Evolutionary conservation across 2,329 filamentous ascomycete species (phyloP).

Genomic region (Fonsecaea nubica): DNA sequence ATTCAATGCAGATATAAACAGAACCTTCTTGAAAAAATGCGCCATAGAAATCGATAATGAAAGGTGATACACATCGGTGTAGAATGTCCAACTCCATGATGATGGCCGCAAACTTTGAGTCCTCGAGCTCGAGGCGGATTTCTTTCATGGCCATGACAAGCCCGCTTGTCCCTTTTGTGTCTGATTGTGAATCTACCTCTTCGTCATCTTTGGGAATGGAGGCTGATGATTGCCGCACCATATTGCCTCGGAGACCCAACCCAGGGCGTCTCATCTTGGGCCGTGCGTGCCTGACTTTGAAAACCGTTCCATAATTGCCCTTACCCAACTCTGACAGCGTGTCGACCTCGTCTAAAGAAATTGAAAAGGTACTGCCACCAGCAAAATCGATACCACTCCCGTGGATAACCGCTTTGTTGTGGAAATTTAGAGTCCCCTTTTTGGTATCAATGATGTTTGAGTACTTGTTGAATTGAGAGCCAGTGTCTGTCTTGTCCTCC

Average conservation of each 20-base stretch:
- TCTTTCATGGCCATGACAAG: constrained; percentile 99
- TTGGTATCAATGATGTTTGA: constrained; percentile 88
- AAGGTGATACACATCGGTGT: constrained; percentile 91
- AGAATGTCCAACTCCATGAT: constrained; percentile 97
- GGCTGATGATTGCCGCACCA: constrained; percentile 48
- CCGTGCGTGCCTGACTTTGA: constrained; percentile 89
- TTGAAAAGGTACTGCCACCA: constrained; percentile 86
- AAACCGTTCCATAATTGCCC: constrained; percentile 97
- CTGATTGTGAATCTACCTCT: constrained; percentile 43
- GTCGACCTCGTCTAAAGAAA: constrained; percentile 94
- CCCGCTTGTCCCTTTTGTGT: constrained; percentile 62
- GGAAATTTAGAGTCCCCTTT: constrained; percentile 88
- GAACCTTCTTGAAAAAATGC: constrained; percentile 99
- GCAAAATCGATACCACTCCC: constrained; percentile 90
- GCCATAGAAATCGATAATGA: constrained; percentile 98
- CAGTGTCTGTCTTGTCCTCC: constrained; percentile 40
- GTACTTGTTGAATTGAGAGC: constrained; percentile 69
- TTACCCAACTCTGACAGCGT: constrained; percentile 93
- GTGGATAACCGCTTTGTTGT: constrained; percentile 88
- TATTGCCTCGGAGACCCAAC: constrained; percentile 66
- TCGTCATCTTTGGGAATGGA: constrained; percentile 41
- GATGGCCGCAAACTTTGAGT: constrained; percentile 95
- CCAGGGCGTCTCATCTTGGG: constrained; percentile 67
- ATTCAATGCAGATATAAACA: constrained; percentile 99
- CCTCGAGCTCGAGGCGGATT: constrained; percentile 91